Evolutionary conservation across 768 basidiomycete genomes (phyloP), one percentile per base, ranked within the genome.

Genomic region (Collybiopsis confluens): DNA sequence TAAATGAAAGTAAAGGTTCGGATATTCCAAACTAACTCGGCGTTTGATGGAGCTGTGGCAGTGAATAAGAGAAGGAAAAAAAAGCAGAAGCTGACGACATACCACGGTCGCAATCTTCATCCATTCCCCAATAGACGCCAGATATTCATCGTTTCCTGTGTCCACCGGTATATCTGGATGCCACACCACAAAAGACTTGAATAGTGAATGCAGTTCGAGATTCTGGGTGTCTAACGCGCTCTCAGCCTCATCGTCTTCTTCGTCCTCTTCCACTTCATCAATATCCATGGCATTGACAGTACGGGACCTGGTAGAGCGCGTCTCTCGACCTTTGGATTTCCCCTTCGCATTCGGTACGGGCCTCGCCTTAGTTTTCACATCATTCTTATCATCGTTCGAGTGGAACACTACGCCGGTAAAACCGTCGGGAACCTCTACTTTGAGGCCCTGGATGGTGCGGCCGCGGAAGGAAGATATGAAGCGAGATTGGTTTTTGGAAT

Each of bases 171-270:
- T 76, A 65, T 92, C 91, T 3, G 85, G 78, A 54, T 83, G 74
- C 90, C 90, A 92, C 21, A 92, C 63, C n/a, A 80, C 78, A 58
- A 92, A 81, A 1, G 80, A 81, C 2, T 77, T 72, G 62, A 92
- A 92, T 44, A 72, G 74, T 0, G 79, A 76, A 2, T 70, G 68
- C 3, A 85, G 78, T 6, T 69, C 61, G 20, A 53, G 52, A 24
- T 43, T 16, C 23, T 41, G 38, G 33, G 45, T n/a, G 60, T 62
- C 42, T 58, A 69, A 7, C 63, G 28, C 70, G 21, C 56, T 56
- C 40, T 50, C 63, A 2, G 61, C 63, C n/a, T 62, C 65, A 26
- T 62, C 65, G 6, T 69, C 62, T 36, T 68, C 66, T 56, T 48
- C 60, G 7, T 64, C 62, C 59, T 63, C 54, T 61, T 64, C 62